Conservation (phyloP, 2,329 filamentous ascomycete species). For the Aspergillus pseudoterreus region DNA sequence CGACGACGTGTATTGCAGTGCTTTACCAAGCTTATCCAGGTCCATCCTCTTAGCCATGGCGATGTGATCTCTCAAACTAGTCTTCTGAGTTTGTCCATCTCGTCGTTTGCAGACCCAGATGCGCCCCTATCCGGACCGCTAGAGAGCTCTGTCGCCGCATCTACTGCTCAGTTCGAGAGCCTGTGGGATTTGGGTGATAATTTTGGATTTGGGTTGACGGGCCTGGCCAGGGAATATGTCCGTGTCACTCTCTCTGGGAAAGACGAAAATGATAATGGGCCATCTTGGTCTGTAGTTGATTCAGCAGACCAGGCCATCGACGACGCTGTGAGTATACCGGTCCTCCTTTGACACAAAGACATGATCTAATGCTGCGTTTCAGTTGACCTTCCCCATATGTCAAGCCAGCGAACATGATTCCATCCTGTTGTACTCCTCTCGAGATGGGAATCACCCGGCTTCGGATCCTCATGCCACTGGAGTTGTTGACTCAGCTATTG, state of each 20-base stretch:
- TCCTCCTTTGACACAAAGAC: not conserved
- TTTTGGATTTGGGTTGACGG: slow-evolving; percentile 88
- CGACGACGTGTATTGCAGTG: slow-evolving; percentile 90
- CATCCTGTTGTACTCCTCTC: slow-evolving; percentile 66
- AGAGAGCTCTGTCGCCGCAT: slow-evolving; percentile 86
- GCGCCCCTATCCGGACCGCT: slow-evolving; percentile 66
- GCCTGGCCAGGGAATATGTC: slow-evolving; percentile 74
- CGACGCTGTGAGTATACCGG: slow-evolving; percentile 33
- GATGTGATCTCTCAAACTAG: slow-evolving; percentile 90
- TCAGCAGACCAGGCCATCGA: slow-evolving; percentile 38
- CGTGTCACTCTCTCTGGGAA: slow-evolving; percentile 68
- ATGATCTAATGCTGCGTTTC: slow-evolving; percentile 10
- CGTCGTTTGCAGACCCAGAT: slow-evolving; percentile 90
- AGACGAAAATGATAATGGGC: slow-evolving; percentile 57
- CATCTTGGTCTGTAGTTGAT: slow-evolving; percentile 37
- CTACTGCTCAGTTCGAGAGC: slow-evolving; percentile 83
- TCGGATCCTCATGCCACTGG: slow-evolving; percentile 86
- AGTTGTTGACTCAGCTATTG: slow-evolving; percentile 90
- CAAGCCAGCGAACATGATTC: slow-evolving; percentile 87
- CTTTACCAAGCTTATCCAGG: slow-evolving; percentile 84
- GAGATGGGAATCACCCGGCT: slow-evolving; percentile 45
- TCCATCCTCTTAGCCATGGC: slow-evolving; percentile 78
- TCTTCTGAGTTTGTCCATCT: slow-evolving; percentile 80
- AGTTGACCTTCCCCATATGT: slow-evolving; percentile 63
- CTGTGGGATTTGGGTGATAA: slow-evolving; percentile 96